Evolutionary conservation across 176 grass and related monocot genomes (phyloP), one percentile per base, ranked within the genome.

Genomic region (Carex parvula): DNA sequence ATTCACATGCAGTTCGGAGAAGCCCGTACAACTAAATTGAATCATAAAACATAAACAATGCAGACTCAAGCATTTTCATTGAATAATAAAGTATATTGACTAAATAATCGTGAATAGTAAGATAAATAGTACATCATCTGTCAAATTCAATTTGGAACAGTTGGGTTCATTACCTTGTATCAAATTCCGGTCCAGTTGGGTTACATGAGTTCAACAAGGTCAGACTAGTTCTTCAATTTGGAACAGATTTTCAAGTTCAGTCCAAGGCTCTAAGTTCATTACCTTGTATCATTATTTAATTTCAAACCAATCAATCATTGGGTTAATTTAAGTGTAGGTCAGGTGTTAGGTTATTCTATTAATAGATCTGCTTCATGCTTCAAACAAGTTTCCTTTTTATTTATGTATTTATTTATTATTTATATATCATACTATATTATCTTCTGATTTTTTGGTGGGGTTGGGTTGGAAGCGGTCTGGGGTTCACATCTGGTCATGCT

Each of bases 401-500:
- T 18, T 59, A 18, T 10, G 46, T 48, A 48, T 48, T 48, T 48
- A 48, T 48, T 48, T 50, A 12, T 73, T 73, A 73, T 73, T 73
- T 73, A 13, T 73, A 30, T 14, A 64, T 64, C 24, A 64, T 26
- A 29, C 24, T 64, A 64, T 30, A 64, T 64, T 59, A 17, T 59
- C 16, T 59, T 57, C 16, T 59, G 18, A 3, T 72, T 50, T 48
- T 72, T 72, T 73, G 70, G 17, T 13, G 42, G 69, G 8, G 20
- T 59, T 13, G 42, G 20, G 18, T 24, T 72, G 69, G 63, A 32
- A 32, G 50, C 41, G n/a, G 42, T 7, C 11, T 73, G 42, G 16
- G 20, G 70, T 73, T 73, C 70, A 50, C 70, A 73, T 73, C n/a
- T 73, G 41, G 41, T 73, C 70, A 46, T 73, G 41, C 42, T 73